Conservation (phyloP, 345 rosid species). For the Eutrema japonicum region DNA sequence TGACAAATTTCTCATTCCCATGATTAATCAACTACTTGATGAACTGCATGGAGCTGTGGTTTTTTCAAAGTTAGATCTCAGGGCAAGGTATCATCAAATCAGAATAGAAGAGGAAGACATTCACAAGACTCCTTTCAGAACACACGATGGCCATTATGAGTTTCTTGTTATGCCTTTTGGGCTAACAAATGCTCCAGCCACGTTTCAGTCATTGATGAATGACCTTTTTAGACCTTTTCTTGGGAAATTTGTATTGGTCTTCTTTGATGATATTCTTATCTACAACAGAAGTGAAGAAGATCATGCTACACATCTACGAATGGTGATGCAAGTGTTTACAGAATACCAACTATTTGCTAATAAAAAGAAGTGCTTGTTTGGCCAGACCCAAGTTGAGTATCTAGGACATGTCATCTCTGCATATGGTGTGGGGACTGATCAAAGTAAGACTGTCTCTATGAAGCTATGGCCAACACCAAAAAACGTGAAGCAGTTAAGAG, state of each 20-base stretch:
- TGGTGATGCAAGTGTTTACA: too few species aligned
- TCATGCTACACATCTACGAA: too few species aligned
- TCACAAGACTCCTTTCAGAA: not conserved
- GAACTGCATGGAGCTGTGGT: not conserved
- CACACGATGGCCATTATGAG: not conserved
- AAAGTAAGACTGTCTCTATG: too few species aligned
- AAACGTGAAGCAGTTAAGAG: too few species aligned
- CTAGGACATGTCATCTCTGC: too few species aligned
- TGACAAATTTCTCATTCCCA: not conserved
- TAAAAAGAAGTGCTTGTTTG: too few species aligned
- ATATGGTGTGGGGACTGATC: too few species aligned
- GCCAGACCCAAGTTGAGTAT: too few species aligned
- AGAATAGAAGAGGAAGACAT: not conserved
- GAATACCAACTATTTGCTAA: too few species aligned
- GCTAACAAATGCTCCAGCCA: not conserved
- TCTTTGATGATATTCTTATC: too few species aligned
- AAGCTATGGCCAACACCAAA: too few species aligned
- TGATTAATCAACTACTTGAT: not conserved
- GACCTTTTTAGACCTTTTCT: not conserved
- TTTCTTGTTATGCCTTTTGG: not conserved
- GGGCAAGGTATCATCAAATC: not conserved
- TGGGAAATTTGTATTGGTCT: not conserved
- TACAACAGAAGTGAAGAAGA: too few species aligned
- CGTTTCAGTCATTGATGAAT: not conserved
- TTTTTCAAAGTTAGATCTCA: not conserved